phyloP scores from a whole-genome alignment of 2,329 filamentous ascomycete genomes.

The Fusarium acutatum region DNA sequence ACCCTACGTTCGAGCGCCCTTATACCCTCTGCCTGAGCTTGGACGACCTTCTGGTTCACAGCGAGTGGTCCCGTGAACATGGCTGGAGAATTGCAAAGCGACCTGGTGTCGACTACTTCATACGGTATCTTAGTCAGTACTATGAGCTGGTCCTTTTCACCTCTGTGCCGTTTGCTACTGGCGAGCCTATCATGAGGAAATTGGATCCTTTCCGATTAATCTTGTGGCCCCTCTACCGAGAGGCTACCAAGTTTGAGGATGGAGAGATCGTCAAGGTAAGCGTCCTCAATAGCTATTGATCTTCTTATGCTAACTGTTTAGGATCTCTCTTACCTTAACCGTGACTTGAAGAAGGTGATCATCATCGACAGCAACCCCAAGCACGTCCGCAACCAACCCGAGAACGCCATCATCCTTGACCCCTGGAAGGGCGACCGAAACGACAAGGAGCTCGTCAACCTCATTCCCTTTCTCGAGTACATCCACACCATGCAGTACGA shows the following conservation, averaged over 20 bases:
- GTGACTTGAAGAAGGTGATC: slow-evolving; percentile 93
- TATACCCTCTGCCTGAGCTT: slow-evolving; percentile 93
- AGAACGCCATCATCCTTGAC: slow-evolving; percentile 91
- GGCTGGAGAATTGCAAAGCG: slow-evolving; percentile 96
- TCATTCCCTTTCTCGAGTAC: slow-evolving; percentile 98
- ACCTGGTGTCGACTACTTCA: slow-evolving; percentile 95
- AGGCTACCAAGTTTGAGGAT: slow-evolving; percentile 96
- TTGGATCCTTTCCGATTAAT: slow-evolving; percentile 95
- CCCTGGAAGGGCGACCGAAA: slow-evolving; percentile 87
- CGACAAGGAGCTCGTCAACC: slow-evolving; percentile 85
- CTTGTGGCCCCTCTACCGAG: slow-evolving; percentile 92
- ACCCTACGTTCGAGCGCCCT: slow-evolving; percentile 82
- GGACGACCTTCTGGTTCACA: slow-evolving; percentile 94
- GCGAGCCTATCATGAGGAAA: slow-evolving; percentile 89
- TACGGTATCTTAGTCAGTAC: slow-evolving; percentile 96
- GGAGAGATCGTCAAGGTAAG: slow-evolving; percentile 94
- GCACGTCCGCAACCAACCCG: slow-evolving; percentile 90
- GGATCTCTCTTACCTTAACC: slow-evolving; percentile 98
- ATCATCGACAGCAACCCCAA: slow-evolving; percentile 86
- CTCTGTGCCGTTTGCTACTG: slow-evolving; percentile 82
- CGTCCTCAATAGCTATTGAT: neutral
- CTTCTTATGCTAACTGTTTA: slow-evolving; percentile 47
- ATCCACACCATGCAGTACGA: slow-evolving; percentile 91
- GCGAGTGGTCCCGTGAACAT: slow-evolving; percentile 92
- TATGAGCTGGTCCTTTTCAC: slow-evolving; percentile 98